Evolutionary conservation across 768 basidiomycete genomes (phyloP).

Genomic region (Naematelia aurantialba): DNA sequence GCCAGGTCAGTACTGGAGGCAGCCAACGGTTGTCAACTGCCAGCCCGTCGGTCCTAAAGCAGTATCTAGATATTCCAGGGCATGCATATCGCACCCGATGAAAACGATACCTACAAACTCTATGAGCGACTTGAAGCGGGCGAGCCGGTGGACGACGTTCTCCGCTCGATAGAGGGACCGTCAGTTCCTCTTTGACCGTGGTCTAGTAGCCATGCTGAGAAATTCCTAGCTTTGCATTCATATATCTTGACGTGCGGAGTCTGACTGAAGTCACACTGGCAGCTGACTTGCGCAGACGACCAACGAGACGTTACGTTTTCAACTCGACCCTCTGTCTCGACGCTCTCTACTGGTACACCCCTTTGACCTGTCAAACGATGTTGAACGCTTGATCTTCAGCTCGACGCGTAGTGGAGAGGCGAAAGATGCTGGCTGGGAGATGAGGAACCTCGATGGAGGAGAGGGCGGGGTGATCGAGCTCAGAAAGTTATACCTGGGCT

Average conservation of each 20-base stretch:
- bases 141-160: slow-evolving; percentile 16
- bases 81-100: slow-evolving; percentile 19
- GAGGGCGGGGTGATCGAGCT: slow-evolving; percentile 28
- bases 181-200: slow-evolving; percentile 21
- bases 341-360: slow-evolving; percentile 39
- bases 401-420: slow-evolving; percentile 23
- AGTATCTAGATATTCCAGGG: slow-evolving; percentile 49
- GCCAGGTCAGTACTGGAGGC: slow-evolving; percentile 30
- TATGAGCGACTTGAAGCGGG: slow-evolving; percentile 29
- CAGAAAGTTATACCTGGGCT: not conserved
- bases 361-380: not conserved
- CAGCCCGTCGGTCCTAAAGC: too few species aligned
- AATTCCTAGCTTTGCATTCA: slow-evolving; percentile 43
- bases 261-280: not conserved
- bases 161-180: slow-evolving; percentile 43
- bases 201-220: not conserved
- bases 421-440: slow-evolving; percentile 14
- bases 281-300: not conserved
- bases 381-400: slow-evolving; percentile 20
- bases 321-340: slow-evolving; percentile 44
- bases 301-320: slow-evolving; percentile 28
- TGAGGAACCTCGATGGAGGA: slow-evolving; percentile 36
- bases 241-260: slow-evolving; percentile 36
- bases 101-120: slow-evolving; percentile 40
- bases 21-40: slow-evolving; percentile 6